These are phyloP conservation scores for Fusarium dimerum DNA, from an alignment of 2,329 filamentous ascomycete species.

Conservation along the genomic window DNA sequence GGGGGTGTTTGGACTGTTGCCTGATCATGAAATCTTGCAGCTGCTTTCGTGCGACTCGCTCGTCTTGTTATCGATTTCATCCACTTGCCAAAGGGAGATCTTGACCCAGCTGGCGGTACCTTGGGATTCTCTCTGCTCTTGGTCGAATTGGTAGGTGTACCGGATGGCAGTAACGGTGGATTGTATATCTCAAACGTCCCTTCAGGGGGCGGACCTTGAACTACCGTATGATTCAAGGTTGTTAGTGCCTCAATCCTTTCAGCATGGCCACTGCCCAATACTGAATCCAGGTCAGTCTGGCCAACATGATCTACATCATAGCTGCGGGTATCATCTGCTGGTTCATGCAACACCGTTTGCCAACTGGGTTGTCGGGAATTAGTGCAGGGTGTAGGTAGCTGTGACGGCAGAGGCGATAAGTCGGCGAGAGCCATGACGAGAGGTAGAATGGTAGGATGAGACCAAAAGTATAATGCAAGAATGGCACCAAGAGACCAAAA, in stretches of 20 bases:
- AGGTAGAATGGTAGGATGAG: conserved; percentile 27
- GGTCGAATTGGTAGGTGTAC: conserved; percentile 28
- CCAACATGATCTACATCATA: conserved; percentile 23
- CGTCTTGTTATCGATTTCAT: conserved; percentile 68
- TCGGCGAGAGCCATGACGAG: conserved; percentile 38
- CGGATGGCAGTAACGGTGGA: conserved; percentile 19
- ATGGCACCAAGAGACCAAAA: conserved; percentile 47
- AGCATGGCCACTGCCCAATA: conserved; percentile 24
- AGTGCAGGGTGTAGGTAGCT: conserved; percentile 40
- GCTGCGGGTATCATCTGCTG: background rate
- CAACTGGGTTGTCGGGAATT: conserved; percentile 41
- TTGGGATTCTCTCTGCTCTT: conserved; percentile 10
- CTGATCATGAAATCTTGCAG: conserved; percentile 4
- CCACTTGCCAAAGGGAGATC: conserved; percentile 68
- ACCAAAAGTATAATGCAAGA: conserved; percentile 35
- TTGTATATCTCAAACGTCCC: conserved; percentile 1
- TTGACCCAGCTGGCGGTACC: conserved; percentile 13
- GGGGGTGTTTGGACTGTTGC: conserved; percentile 12
- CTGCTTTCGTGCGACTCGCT: conserved; percentile 41
- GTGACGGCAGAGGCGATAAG: conserved; percentile 32
- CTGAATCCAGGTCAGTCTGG: conserved; percentile 34
- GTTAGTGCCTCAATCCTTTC: conserved; percentile 37
- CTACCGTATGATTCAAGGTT: conserved; percentile 40
- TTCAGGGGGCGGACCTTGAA: conserved; percentile 3
- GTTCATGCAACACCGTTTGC: conserved; percentile 24